Conservation (phyloP, 257 asterid genomes). For the Marsdenia floribunda region DNA sequence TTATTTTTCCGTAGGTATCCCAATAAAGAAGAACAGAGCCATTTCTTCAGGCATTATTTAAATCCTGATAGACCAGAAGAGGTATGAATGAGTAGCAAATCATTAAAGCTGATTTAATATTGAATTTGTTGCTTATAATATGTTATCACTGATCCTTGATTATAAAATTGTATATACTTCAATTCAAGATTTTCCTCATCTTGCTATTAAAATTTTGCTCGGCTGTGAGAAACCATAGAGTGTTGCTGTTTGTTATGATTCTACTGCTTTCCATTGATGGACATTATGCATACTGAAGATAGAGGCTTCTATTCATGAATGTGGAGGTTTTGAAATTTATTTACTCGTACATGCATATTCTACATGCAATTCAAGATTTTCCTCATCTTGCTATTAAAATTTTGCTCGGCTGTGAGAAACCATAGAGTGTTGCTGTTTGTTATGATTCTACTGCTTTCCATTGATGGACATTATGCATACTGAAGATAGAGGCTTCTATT, state of each 20-base stretch:
- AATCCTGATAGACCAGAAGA: slow-evolving; percentile 49
- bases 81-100: slow-evolving; percentile 35
- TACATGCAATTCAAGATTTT: neutral
- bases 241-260: neutral
- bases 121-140: neutral
- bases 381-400: neutral
- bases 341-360: neutral
- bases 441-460: neutral
- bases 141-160: no score
- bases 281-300: neutral
- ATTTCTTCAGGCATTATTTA: slow-evolving; percentile 85
- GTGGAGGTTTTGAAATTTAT: neutral
- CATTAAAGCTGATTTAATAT: neutral
- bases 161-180: neutral
- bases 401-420: no score
- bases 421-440: neutral
- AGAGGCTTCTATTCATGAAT: neutral
- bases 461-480: neutral
- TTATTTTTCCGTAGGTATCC: slow-evolving; percentile 62
- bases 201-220: neutral
- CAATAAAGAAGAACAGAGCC: slow-evolving; percentile 56
- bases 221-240: no score
- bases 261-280: neutral
- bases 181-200: neutral
- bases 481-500: neutral